Evolutionary conservation across 345 rosid species (phyloP).

Genomic region (Geranium brycei): DNA sequence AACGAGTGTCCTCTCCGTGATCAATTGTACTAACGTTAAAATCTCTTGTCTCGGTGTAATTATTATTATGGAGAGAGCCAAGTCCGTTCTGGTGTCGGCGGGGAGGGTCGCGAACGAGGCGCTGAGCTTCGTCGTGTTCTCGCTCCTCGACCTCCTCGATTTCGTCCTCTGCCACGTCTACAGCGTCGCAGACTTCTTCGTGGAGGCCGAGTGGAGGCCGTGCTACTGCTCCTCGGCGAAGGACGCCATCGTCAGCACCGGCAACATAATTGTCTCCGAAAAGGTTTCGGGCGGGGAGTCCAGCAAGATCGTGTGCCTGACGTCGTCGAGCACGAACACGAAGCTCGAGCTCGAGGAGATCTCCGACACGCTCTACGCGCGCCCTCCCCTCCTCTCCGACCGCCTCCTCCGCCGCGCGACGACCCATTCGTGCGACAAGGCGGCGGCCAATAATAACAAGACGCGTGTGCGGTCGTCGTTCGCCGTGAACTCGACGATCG

Average conservation of each 20-base stretch:
- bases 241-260: slow-evolving; percentile 48
- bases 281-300: slow-evolving; percentile 67
- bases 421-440: background rate
- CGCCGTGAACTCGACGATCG: slow-evolving; percentile 49
- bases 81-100: background rate
- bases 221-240: slow-evolving; percentile 64
- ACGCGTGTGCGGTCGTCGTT: slow-evolving; percentile 21
- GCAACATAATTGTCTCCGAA: slow-evolving; percentile 70
- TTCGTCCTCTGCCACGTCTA: slow-evolving; percentile 45
- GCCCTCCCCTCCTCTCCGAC: slow-evolving; percentile 45
- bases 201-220: slow-evolving; percentile 82
- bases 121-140: slow-evolving; percentile 70
- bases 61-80: background rate
- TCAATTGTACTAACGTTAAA: too few relatives aligned
- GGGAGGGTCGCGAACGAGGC: slow-evolving; percentile 35
- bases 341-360: slow-evolving; percentile 74
- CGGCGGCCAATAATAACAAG: slow-evolving; percentile 14
- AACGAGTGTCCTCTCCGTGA: too few relatives aligned
- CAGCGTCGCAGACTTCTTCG: slow-evolving; percentile 59
- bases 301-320: slow-evolving; percentile 45
- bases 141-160: slow-evolving; percentile 68
- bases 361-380: slow-evolving; percentile 74
- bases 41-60: too few relatives aligned
- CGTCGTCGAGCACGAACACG: slow-evolving; percentile 30
- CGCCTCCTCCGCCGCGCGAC: slow-evolving; percentile 13